Evolutionary conservation across 179 eudicot genomes (phyloP), one percentile per base, ranked within the genome.

Genomic region (Drosera spatulata): DNA sequence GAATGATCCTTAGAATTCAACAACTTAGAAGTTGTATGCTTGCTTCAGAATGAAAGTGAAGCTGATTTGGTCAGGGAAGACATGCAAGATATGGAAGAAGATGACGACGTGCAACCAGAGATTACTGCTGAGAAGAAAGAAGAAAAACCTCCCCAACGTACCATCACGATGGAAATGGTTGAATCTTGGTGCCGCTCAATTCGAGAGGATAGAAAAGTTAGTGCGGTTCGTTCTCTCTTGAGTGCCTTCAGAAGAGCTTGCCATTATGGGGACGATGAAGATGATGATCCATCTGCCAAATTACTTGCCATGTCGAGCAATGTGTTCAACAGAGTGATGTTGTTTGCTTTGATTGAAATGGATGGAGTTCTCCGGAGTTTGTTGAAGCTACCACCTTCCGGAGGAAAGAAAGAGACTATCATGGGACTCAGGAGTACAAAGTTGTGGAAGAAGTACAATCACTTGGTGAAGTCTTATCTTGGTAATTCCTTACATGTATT

Each of bases 191-290:
- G 88, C 72, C 71, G 73, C 40, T 74, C 78, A 56, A 75, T 90
- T 62, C 68, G 56, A 41, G 82, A 80, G 61, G 73, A 69, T 52
- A 68, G 69, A 49, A 93, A 76, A 72, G 50, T 89, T 50, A 84
- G 85, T 40, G 84, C 97, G 42, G 68, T 93, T 56, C 87, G 95
- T 52, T 81, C 87, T 58, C 77, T 93, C 47, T 57, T 93, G 72
- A 89, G 75, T 73, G 99, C 95, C 65, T 93, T 79, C 60, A 85
- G 82, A 58, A 70, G 71, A 61, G 97, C 99, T 59, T 93, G 99
- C 74, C 99, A 93, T 75, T 87, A 83, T 69, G 99, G 97, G 44
- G 96, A 89, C 66, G 97, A 93, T 58, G 74, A 67, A 43, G 91
- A 64, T 3, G 84, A 81, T 64, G 82, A 82, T 42, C 66, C 86